Percentiles rank a stretch among this genome's conserved stretches.
Evolutionary conservation across 306 rosid genomes (phyloP).

Genomic region (Carpinus fangiana): DNA sequence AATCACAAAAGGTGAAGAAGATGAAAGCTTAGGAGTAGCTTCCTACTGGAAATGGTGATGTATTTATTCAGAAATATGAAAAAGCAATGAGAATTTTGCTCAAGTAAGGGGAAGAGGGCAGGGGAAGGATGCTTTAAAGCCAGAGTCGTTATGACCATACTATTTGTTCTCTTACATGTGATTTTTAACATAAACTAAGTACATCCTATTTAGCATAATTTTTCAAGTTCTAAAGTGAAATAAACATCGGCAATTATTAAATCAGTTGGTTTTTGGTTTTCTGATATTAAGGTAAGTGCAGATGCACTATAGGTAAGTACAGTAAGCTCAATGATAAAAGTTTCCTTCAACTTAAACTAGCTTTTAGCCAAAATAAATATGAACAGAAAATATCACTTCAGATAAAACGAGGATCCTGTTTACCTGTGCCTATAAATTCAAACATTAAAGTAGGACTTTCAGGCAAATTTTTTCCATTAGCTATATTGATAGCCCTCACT

Average conservation of each 20-base stretch:
- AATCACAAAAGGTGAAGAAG: constrained; percentile 10
- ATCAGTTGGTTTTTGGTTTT: background rate
- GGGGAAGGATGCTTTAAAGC: background rate
- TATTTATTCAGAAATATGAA: constrained; percentile 16
- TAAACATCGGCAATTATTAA: background rate
- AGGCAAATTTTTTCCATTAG: constrained; percentile 82
- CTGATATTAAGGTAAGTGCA: background rate
- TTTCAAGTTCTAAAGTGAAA: background rate
- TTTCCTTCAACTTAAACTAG: constrained; percentile 18
- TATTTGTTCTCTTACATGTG: background rate
- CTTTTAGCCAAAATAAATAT: constrained; percentile 15
- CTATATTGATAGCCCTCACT: constrained; percentile 83
- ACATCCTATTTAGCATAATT: background rate
- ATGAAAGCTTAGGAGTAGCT: background rate
- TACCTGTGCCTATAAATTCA: constrained; percentile 95
- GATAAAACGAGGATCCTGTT: constrained; percentile 16
- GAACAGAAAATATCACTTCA: background rate
- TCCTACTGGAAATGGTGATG: constrained; percentile 12
- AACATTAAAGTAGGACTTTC: constrained; percentile 86
- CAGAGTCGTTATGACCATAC: background rate
- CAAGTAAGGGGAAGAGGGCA: background rate
- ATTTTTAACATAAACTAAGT: background rate
- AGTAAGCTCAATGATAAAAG: constrained; percentile 12
- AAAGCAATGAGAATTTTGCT: background rate
- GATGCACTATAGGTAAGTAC: background rate